Evolutionary conservation across 768 basidiomycete species (phyloP).

Genomic region (Auricularia cornea): DNA sequence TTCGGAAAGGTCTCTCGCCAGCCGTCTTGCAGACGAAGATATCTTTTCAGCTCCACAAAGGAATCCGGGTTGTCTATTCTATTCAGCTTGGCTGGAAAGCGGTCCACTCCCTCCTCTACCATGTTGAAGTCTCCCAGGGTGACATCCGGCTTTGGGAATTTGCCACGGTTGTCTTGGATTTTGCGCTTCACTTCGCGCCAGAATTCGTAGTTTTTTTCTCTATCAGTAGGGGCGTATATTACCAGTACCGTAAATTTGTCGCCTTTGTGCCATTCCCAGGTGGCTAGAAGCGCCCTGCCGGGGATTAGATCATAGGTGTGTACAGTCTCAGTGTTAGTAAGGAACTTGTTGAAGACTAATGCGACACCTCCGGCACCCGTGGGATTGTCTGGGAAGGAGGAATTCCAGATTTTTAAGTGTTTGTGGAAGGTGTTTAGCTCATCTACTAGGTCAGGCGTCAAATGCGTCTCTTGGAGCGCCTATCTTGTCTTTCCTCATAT

Average conservation of each 20-base stretch:
- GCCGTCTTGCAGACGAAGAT: background rate
- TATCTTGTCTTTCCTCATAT: background rate
- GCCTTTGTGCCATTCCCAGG: background rate
- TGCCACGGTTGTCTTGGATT: background rate
- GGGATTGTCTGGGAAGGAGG: background rate
- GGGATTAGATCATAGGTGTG: background rate
- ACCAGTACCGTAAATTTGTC: background rate
- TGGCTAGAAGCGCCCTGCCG: background rate
- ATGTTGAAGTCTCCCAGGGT: slow-evolving; percentile 15
- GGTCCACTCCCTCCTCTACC: slow-evolving; percentile 14
- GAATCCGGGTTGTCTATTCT: background rate
- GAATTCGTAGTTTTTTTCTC: background rate
- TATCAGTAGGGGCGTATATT: background rate
- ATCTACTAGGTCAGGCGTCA: no score
- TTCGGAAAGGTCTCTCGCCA: background rate
- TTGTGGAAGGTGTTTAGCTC: background rate
- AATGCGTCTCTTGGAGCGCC: background rate
- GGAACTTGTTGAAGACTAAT: background rate
- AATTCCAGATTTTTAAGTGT: background rate
- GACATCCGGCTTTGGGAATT: slow-evolving; percentile 5
- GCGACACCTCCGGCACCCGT: background rate
- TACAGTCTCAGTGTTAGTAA: background rate
- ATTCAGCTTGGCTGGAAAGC: slow-evolving; percentile 5
- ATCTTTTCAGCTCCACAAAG: background rate
- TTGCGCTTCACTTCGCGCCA: background rate